Percentiles rank a stretch among this genome's conserved stretches.
These are phyloP conservation scores for Fusarium anguioides DNA, from an alignment of 2,329 filamentous ascomycete genomes.

Conservation along the genomic window DNA sequence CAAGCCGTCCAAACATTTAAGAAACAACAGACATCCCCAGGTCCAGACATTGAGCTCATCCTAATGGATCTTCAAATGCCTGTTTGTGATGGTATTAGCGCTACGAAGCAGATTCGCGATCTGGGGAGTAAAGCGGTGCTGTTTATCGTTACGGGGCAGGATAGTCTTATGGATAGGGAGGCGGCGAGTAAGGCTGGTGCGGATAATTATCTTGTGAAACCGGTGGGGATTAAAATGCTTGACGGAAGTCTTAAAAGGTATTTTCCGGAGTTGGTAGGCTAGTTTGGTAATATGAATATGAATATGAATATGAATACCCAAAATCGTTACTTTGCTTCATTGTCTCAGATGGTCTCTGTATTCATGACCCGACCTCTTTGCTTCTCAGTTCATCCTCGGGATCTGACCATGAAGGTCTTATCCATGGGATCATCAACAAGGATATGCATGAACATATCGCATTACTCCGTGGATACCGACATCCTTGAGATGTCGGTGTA, in stretches of 20 bases:
- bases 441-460: neutral
- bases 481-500: neutral
- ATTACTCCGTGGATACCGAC: neutral
- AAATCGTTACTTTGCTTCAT: no score
- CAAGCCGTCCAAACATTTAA: slow-evolving; percentile 54
- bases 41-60: slow-evolving; percentile 34
- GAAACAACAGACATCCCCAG: slow-evolving; percentile 27
- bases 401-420: no score
- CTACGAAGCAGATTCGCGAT: slow-evolving; percentile 41
- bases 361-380: no score
- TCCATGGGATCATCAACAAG: no score
- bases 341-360: no score
- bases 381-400: no score
- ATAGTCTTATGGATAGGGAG: slow-evolving; percentile 36
- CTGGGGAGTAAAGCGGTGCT: slow-evolving; percentile 34
- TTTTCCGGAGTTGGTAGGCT: slow-evolving; percentile 26
- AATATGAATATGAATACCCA: slow-evolving; percentile 7
- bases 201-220: slow-evolving; percentile 43
- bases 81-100: slow-evolving; percentile 45
- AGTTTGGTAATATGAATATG: neutral
- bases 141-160: slow-evolving; percentile 47
- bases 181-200: slow-evolving; percentile 36
- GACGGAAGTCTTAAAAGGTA: slow-evolving; percentile 28
- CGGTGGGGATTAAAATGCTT: slow-evolving; percentile 37
- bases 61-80: slow-evolving; percentile 49